Evolutionary conservation across 805 yeast species (phyloP), one percentile per base, ranked within the genome.

Genomic region (Cyberlindnera xylosilytica): DNA sequence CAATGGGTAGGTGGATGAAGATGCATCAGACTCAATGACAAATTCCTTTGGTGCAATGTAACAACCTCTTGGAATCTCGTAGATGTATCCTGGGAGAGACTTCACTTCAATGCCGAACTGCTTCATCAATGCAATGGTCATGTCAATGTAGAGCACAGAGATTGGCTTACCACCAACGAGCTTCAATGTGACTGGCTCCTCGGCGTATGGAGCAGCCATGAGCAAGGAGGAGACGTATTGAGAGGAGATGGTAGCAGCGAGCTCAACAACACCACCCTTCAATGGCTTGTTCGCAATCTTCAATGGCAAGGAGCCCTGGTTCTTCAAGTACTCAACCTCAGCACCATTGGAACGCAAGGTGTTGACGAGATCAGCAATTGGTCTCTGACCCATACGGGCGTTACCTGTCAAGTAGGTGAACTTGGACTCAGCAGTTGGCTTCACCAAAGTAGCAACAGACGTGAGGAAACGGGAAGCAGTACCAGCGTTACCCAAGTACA

Each of bases 201-300:
- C 66, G 10, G 98, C 98, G 60, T 90, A 93, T 37, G 99, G 99
- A 28, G 99, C 98, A 65, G 96, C 87, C 96, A 93, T 89, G 58
- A 93, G 75, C 42, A 93, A 76, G 0, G 98, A 91, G 1, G 98
- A 90, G 35, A 93, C 99, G 57, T 93, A 93, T 65, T 93, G 99
- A 12, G 98, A 93, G 1, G 98, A 90, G 34, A 93, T 87, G 4
- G 98, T 90, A 18, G 99, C 99, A 31, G 91, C 91, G 36, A 93
- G 73, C 64, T 90, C 97, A 50, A 93, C 88, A 51, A 87, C 71
- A 18, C 99, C 99, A 60, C 99, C 99, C 51, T 75, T 72, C 52
- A 91, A 75, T 10, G 87, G 84, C 16, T 86, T 87, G 31, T 95
- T 80, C 43, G 71, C 57, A 31, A 90, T 79, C 39, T 75, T 73